Evolutionary conservation across 1,139 yeast species (phyloP), one percentile per base, ranked within the genome.

Genomic region (Candida sanyaensis): DNA sequence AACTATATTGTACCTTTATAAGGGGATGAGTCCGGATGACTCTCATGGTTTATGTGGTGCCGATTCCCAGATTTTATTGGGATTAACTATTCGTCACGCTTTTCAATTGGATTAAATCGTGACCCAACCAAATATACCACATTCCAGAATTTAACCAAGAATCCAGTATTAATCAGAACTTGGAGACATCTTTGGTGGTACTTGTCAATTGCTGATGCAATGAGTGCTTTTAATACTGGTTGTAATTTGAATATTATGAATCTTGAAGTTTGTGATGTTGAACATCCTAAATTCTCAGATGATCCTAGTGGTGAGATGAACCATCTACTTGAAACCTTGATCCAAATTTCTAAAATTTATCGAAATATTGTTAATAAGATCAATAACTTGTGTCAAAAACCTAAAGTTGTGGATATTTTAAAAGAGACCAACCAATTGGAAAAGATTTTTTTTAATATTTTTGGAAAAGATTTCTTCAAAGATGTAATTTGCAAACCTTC

Each of bases 391-490:
- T 55, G 48, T 17, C 49, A 56, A 6, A 63, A 66, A 44, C 78
- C 79, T 5, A 69, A 62, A 46, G 66, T 75, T 13, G 59, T 71
- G 11, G 78, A 72, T 38, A 57, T 75, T 2, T 60, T 75, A 33
- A 51, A 54, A 10, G 76, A 74, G 51, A 68, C 79, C 1, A 73
- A 71, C 47, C 61, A 63, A 36, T 58, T 75, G 45, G 80, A 75
- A 54, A 66, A 60, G 49, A 50, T 68, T 3, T 75, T 75, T 47
- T 61, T 67, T 42, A 64, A 72, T 5, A 61, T 65, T 43, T 75
- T 75, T 54, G 80, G 80, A 2, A 71, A 71, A 45, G 78, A 75
- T 53, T 75, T 73, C 52, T 75, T 75, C 57, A 66, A 67, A 45
- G 77, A 71, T 43, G 63, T 59, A 36, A 66, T 75, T 38, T 71